A percentile compares a stretch with the other conserved stretches of the same genome.
These are phyloP conservation scores for Sarocladium strictum DNA, from an alignment of 2,329 filamentous ascomycete genomes.

Conservation along the genomic window DNA sequence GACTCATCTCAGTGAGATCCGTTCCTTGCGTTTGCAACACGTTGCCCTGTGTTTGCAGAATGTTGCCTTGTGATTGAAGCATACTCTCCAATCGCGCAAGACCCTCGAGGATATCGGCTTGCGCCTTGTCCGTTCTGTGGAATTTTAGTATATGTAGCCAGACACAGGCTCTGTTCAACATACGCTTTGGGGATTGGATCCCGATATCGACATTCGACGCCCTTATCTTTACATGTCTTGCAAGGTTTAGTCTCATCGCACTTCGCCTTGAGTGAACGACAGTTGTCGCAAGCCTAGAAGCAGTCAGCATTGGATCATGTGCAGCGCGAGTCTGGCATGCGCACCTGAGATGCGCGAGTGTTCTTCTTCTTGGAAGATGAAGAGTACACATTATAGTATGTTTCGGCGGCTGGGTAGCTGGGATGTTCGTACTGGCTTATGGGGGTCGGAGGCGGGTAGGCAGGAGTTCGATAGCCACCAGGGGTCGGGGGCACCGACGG, in stretches of 20 bases:
- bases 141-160: neutral
- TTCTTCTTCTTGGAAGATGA: slow-evolving; percentile 51
- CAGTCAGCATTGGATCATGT: slow-evolving; percentile 7
- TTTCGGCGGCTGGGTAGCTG: slow-evolving; percentile 26
- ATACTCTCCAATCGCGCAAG: slow-evolving; percentile 35
- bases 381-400: slow-evolving; percentile 36
- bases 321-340: neutral
- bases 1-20: neutral
- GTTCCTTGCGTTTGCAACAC: slow-evolving; percentile 22
- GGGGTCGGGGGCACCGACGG: slow-evolving; percentile 38
- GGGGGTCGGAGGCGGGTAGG: slow-evolving; percentile 35
- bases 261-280: slow-evolving; percentile 81
- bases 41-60: slow-evolving; percentile 9
- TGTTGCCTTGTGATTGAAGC: slow-evolving; percentile 18
- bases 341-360: slow-evolving; percentile 59
- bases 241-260: slow-evolving; percentile 82
- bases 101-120: slow-evolving; percentile 54
- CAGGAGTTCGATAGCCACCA: slow-evolving; percentile 32
- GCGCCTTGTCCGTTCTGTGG: slow-evolving; percentile 51
- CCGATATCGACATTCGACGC: slow-evolving; percentile 77
- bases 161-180: slow-evolving; percentile 26
- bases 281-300: slow-evolving; percentile 82
- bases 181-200: slow-evolving; percentile 90
- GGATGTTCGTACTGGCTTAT: slow-evolving; percentile 25
- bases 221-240: slow-evolving; percentile 85